Percentiles rank a stretch among this genome's conserved stretches.
Conservation (phyloP, 1,139 yeast genomes). For the Geotrichum fermentans region DNA sequence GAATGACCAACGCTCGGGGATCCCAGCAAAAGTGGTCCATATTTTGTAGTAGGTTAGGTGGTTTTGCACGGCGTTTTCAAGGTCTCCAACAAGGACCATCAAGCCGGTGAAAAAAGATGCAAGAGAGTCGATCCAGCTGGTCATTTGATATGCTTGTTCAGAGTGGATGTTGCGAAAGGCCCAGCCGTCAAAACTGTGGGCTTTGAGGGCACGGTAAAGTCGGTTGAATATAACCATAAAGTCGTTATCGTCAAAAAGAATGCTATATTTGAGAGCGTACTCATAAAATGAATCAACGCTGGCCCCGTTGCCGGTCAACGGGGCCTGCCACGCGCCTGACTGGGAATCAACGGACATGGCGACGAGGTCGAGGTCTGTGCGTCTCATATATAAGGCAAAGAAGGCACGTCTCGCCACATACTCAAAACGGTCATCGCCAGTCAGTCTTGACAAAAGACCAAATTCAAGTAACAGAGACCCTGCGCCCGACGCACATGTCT, state of each 20-base stretch:
- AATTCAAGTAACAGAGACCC: conserved; percentile 78
- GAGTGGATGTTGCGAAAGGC: conserved; percentile 57
- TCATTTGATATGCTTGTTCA: conserved; percentile 47
- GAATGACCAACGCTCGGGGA: conserved; percentile 85
- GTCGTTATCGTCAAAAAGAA: conserved; percentile 63
- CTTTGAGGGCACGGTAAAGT: conserved; percentile 50
- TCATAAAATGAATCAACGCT: conserved; percentile 92
- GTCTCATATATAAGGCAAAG: conserved; percentile 62
- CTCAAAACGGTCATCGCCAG: conserved; percentile 71
- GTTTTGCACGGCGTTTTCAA: conserved; percentile 57
- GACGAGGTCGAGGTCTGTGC: conserved; percentile 58
- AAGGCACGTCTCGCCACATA: conserved; percentile 58
- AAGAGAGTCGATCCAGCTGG: conserved; percentile 78
- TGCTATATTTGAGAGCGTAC: conserved; percentile 72
- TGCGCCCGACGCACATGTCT: conserved; percentile 85
- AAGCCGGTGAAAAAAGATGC: conserved; percentile 88
- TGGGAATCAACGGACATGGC: conserved; percentile 75
- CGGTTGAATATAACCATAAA: conserved; percentile 60
- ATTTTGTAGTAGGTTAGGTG: conserved; percentile 67
- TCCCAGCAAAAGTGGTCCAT: conserved; percentile 74
- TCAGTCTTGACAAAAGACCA: conserved; percentile 63
- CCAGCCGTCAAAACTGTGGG: conserved; percentile 49
- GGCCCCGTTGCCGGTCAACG: conserved; percentile 80
- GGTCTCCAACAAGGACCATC: conserved; percentile 71
- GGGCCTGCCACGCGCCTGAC: conserved; percentile 53